These are phyloP conservation scores for Epichloe bromicola DNA, from an alignment of 2,329 filamentous ascomycete genomes.

Conservation along the genomic window DNA sequence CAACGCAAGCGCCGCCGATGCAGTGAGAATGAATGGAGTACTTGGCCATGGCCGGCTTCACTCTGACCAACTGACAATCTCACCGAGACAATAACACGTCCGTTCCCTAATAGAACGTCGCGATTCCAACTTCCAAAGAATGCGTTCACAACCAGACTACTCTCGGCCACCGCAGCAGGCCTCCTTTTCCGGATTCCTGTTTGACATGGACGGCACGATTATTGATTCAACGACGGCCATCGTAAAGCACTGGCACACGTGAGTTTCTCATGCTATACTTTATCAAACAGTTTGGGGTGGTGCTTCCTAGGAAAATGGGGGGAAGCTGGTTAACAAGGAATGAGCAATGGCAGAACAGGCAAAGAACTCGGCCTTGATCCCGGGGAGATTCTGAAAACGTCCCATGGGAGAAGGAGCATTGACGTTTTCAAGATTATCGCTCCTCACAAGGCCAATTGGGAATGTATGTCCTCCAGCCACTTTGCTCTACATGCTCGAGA, in stretches of 20 bases:
- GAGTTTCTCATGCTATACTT: conserved; percentile 14
- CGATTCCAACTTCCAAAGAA: conserved; percentile 7
- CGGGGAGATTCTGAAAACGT: conserved; percentile 75
- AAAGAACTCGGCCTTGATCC: conserved; percentile 74
- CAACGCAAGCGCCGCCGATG: too few relatives aligned
- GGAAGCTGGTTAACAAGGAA: not conserved
- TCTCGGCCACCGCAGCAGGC: conserved; percentile 31
- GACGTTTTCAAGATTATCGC: conserved; percentile 71
- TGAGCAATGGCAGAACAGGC: conserved; percentile 45
- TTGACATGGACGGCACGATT: conserved; percentile 74
- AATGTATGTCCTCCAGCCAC: conserved; percentile 49
- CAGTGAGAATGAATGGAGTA: too few relatives aligned
- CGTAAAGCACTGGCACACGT: conserved; percentile 64
- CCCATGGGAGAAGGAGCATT: conserved; percentile 81
- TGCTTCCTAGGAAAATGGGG: not conserved
- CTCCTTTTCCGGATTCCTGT: conserved; percentile 45
- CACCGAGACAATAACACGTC: too few relatives aligned
- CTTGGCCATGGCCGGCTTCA: too few relatives aligned
- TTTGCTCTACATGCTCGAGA: not conserved
- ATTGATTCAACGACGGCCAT: conserved; percentile 72
- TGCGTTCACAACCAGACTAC: conserved; percentile 25
- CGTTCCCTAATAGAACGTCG: too few relatives aligned
- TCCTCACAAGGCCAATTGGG: conserved; percentile 80
- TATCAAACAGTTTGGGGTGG: not conserved
- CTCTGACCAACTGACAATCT: too few relatives aligned